Base-by-base conservation (phyloP, 2,329 filamentous ascomycete genomes). In the Aspergillus latus region DNA sequence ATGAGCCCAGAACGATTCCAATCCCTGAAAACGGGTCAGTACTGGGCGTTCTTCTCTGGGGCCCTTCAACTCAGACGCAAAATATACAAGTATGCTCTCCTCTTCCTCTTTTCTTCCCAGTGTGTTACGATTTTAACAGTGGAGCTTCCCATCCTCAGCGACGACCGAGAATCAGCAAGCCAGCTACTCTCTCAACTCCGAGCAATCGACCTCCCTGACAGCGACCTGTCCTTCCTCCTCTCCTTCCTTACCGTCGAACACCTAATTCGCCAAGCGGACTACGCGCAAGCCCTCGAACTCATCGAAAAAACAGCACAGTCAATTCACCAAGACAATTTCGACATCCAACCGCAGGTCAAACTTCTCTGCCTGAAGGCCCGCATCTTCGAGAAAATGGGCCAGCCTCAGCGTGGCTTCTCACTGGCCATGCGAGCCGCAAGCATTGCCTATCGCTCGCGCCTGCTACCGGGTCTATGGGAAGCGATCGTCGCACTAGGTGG, bases 371-470 rank as follows among this genome's bases (percentile, higher is more conserved):
- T 87, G 48, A 95, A 96, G 70, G 87, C 86, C 0, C 80, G 83
- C 4, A 80, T 96, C 3, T 85, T 91, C 54, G 83, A 85, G 53
- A 83, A 81, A 62, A 84, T 84, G 43, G 88, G 87, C 2, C 84
- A 87, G 2, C 83, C 90, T 0, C 84, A 90, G 63, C 84, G 88
- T 58, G 90, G 85, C 0, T 91, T 96, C 70, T 90, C 88, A 2
- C 80, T 92, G 4, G 86, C 86, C 4, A 80, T 95, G 65, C 83
- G 89, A 43, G 91, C 91, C 0, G 87, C 89, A 2, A 87, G 83
- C 66, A 84, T 91, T 15, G 87, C 90, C 0, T 86, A 88, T 78
- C 82, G 86, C 46, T 84, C 88, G 1, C 81, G 86, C 1, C 76
- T 93, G 6, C 79, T 92, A 13, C 83, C 84, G 0, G 82, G 83